Evolutionary conservation across 75 land plant species (phyloP), one percentile per base, ranked within the genome.

Genomic region (Pseudotsuga menziesii): DNA sequence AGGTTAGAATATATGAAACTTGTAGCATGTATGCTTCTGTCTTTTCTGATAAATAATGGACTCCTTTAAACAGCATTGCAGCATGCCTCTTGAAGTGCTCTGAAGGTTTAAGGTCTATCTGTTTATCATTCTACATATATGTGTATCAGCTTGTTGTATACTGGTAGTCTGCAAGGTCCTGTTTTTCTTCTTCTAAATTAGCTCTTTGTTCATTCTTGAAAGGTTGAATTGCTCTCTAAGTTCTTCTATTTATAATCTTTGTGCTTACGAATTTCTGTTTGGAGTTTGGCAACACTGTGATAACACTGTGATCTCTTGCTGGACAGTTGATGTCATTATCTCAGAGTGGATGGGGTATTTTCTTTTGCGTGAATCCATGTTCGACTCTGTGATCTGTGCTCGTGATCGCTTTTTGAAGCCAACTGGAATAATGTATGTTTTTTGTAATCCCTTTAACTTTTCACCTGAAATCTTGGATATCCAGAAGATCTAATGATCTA

Each of bases 341-440:
- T 97, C 99, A 11, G 99, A 97, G 86, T 97, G 99, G 99, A 97
- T 97, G 99, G 99, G 99, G 19, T 95, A 97, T 79, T 97, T 94
- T 80, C 99, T 97, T 41, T 78, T 97, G 59, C 91, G 98, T 13
- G 98, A 97, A 66, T 97, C 99, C 55, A 97, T 97, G 99, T 95
- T 97, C 81, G 99, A 97, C 78, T 97, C 99, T 26, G 99, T 97
- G 26, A 97, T 97, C 39, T 86, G 83, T 87, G 99, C 99, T 44
- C 93, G 98, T 62, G 98, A 97, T 67, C 82, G 86, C 57, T 97
- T 92, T 93, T 73, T 97, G 75, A 97, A 97, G 81, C 91, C 98
- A 55, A 75, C 80, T 64, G 99, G 99, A 74, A 82, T 90, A 20
- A 97, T 97, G 98, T 97, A 82, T 74, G 95, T 69, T 36, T 63